These are phyloP conservation scores for Mycena rosella DNA, from an alignment of 768 basidiomycete species.

Conservation along the genomic window DNA sequence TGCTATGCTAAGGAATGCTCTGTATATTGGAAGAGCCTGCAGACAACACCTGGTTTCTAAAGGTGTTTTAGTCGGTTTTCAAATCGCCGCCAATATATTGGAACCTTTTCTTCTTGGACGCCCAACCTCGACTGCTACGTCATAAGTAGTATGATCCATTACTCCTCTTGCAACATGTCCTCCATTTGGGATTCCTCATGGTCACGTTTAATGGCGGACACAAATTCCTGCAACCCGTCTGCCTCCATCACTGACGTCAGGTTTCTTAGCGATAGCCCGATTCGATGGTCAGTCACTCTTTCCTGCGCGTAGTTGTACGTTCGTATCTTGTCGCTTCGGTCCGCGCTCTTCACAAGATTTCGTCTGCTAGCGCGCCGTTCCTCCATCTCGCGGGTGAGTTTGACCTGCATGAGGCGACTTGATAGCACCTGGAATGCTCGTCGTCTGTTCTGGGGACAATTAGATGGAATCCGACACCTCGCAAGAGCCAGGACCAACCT, in stretches of 20 bases:
- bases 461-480: neutral
- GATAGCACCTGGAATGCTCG: constrained; percentile 92
- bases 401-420: constrained; percentile 87
- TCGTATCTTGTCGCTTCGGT: constrained; percentile 94
- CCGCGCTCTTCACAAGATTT: constrained; percentile 83
- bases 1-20: too few species aligned
- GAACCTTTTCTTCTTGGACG: too few species aligned
- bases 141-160: neutral
- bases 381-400: constrained; percentile 76
- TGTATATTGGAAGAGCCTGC: too few species aligned
- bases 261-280: constrained; percentile 82
- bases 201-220: constrained; percentile 68
- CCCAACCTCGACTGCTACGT: too few species aligned
- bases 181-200: constrained; percentile 70
- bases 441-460: constrained; percentile 78
- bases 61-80: too few species aligned
- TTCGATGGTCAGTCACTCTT: constrained; percentile 93
- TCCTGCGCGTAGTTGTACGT: constrained; percentile 98
- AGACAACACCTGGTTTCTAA: too few species aligned
- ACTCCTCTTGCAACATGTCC: constrained; percentile 54
- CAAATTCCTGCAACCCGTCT: constrained; percentile 68
- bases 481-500: constrained; percentile 59
- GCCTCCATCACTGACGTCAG: constrained; percentile 76
- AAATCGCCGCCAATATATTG: too few species aligned
- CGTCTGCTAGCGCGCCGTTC: constrained; percentile 77